Percentiles rank a stretch among this genome's conserved stretches.
Conservation (phyloP, 148 eudicot species). For the Cornus florida region DNA sequence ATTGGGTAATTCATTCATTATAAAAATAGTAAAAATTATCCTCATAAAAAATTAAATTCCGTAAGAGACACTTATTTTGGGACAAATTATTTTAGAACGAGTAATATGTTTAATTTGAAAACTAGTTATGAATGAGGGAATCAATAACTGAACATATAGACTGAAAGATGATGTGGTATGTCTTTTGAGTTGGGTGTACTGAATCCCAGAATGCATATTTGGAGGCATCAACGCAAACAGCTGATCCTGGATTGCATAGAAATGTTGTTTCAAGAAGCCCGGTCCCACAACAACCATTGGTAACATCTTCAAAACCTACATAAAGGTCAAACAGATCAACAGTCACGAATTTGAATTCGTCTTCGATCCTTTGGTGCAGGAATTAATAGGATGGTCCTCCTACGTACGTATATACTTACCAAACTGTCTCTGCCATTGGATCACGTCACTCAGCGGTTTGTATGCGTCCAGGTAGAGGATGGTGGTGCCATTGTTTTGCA, state of each 20-base stretch:
- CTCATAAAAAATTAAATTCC: no score
- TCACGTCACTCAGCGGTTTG: constrained; percentile 26
- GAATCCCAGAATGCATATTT: constrained; percentile 59
- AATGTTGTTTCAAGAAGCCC: constrained; percentile 47
- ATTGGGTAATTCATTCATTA: no score
- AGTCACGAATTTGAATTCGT: neutral
- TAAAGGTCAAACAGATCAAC: neutral
- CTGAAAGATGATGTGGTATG: constrained; percentile 27
- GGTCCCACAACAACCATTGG: constrained; percentile 56
- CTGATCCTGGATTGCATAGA: constrained; percentile 35
- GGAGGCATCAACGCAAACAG: constrained; percentile 44
- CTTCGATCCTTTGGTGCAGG: no score
- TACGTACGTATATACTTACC: constrained; percentile 18
- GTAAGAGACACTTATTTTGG: no score
- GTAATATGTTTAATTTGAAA: no score
- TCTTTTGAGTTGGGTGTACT: constrained; percentile 32
- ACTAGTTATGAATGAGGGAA: constrained; percentile 7
- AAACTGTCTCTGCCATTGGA: constrained; percentile 28
- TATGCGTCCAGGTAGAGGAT: constrained; percentile 33
- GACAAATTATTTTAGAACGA: no score
- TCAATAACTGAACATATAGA: constrained; percentile 32
- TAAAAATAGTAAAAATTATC: no score
- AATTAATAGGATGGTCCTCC: no score
- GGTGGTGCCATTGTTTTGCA: constrained; percentile 17
- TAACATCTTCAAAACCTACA: constrained; percentile 54